Conservation (phyloP, 441 rosid species). For the Populus trichocarpa region DNA sequence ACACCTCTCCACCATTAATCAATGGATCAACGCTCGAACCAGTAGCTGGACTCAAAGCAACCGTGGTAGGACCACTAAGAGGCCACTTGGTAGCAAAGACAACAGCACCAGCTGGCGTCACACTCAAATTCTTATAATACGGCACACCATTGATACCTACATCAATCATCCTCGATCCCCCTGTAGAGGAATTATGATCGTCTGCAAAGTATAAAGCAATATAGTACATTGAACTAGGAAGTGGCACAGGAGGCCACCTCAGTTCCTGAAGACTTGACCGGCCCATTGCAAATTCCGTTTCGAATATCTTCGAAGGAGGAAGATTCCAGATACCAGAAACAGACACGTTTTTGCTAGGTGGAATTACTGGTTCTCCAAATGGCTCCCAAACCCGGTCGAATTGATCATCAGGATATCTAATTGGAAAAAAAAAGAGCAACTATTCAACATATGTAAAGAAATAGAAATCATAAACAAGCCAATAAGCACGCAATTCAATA, state of each 20-base stretch:
- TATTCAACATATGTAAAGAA: neutral
- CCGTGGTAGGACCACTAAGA: conserved; percentile 53
- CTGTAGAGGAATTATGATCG: conserved; percentile 35
- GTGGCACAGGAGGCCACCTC: conserved; percentile 61
- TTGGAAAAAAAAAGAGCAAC: neutral
- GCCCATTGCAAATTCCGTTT: conserved; percentile 44
- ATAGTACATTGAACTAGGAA: conserved; percentile 39
- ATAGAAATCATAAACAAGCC: neutral
- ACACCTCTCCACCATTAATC: conserved; percentile 80
- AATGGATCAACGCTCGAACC: conserved; percentile 56
- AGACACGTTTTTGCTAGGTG: conserved; percentile 45
- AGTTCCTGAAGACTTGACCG: conserved; percentile 44
- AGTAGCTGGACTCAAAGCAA: conserved; percentile 49
- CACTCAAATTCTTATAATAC: conserved; percentile 54
- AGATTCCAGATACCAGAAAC: conserved; percentile 88
- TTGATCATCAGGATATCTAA: conserved; percentile 79
- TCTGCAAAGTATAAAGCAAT: conserved; percentile 88
- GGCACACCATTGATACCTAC: conserved; percentile 53
- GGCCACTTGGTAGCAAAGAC: conserved; percentile 68
- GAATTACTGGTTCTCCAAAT: conserved; percentile 27
- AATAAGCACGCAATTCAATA: neutral
- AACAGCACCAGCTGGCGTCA: conserved; percentile 52
- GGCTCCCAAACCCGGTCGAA: conserved; percentile 85
- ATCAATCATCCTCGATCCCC: conserved; percentile 44
- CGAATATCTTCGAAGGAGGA: conserved; percentile 69